These are phyloP conservation scores for Linnemannia zychae DNA, from an alignment of 192 early-diverging fungal genomes.

Conservation along the genomic window DNA sequence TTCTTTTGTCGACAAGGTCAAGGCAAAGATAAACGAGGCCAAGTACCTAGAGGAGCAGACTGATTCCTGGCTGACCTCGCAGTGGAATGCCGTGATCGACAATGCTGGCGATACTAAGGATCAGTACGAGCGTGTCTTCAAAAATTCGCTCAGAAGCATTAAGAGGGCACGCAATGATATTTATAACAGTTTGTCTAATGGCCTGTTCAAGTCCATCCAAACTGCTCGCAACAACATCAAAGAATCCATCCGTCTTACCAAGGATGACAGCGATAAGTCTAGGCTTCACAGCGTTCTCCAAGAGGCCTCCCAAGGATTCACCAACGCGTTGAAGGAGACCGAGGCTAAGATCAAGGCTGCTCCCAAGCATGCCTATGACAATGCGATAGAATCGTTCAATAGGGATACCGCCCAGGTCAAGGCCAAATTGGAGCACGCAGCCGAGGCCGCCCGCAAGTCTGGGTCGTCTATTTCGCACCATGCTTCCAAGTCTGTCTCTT, in stretches of 20 bases:
- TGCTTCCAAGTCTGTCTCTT: conserved; percentile 44
- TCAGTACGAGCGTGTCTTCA: conserved; percentile 44
- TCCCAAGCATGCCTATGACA: conserved; percentile 42
- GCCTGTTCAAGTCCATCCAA: conserved; percentile 24
- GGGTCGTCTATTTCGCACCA: conserved; percentile 33
- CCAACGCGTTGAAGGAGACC: conserved; percentile 20
- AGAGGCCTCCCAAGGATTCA: conserved; percentile 25
- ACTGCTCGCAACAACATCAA: conserved; percentile 21
- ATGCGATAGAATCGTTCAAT: conserved; percentile 35
- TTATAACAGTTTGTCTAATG: conserved; percentile 23
- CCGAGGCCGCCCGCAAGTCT: conserved; percentile 26
- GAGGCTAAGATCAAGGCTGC: conserved; percentile 48
- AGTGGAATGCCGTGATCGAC: conserved; percentile 47
- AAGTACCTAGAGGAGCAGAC: conserved; percentile 52
- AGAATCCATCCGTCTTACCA: conserved; percentile 14
- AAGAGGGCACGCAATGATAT: conserved; percentile 31
- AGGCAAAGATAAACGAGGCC: conserved; percentile 45
- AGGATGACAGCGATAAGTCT: conserved; percentile 27
- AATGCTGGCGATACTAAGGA: conserved; percentile 37
- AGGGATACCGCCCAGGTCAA: conserved; percentile 37
- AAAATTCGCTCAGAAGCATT: conserved; percentile 27
- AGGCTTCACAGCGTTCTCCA: conserved; percentile 29
- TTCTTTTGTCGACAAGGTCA: conserved; percentile 26
- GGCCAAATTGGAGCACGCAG: conserved; percentile 34
- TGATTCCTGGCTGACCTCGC: conserved; percentile 40